Conservation (phyloP, 768 basidiomycete species). For the Suillus subaureus region DNA sequence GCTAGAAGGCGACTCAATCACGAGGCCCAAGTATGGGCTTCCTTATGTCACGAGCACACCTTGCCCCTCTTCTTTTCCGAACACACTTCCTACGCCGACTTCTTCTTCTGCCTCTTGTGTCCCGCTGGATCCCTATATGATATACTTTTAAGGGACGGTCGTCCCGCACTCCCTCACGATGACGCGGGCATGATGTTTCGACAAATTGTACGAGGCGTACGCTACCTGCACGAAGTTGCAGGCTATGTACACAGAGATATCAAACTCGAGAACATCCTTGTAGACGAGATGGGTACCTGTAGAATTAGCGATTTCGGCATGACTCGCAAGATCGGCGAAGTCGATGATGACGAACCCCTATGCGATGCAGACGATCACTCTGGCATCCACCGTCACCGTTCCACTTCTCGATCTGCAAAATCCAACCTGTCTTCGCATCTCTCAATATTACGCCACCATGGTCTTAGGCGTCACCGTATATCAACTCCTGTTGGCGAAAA, state of each 20-base stretch:
- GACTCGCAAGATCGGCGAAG: slow-evolving; percentile 63
- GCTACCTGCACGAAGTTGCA: slow-evolving; percentile 80
- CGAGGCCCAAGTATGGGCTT: slow-evolving; percentile 74
- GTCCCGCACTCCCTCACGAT: slow-evolving; percentile 70
- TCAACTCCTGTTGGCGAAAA: slow-evolving; percentile 43
- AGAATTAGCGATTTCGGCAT: slow-evolving; percentile 87
- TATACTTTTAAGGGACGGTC: slow-evolving; percentile 72
- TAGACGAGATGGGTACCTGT: slow-evolving; percentile 88
- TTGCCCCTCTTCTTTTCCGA: slow-evolving; percentile 76
- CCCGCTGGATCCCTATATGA: slow-evolving; percentile 86
- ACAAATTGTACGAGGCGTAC: slow-evolving; percentile 81
- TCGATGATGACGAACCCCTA: slow-evolving; percentile 37
- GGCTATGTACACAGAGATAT: slow-evolving; percentile 89
- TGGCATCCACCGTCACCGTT: slow-evolving; percentile 27
- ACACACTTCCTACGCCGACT: slow-evolving; percentile 66
- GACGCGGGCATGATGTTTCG: slow-evolving; percentile 85
- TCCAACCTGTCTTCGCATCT: slow-evolving; percentile 19
- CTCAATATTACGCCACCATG: slow-evolving; percentile 34
- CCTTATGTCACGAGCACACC: slow-evolving; percentile 82
- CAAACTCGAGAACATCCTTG: slow-evolving; percentile 95
- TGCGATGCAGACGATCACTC: slow-evolving; percentile 14
- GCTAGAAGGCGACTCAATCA: slow-evolving; percentile 62
- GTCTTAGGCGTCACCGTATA: slow-evolving; percentile 51
- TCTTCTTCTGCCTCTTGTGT: slow-evolving; percentile 82
- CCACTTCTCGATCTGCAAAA: slow-evolving; percentile 28